phyloP scores from a whole-genome alignment of 1,139 yeast genomes.

The Nakaseomyces sp. region DNA sequence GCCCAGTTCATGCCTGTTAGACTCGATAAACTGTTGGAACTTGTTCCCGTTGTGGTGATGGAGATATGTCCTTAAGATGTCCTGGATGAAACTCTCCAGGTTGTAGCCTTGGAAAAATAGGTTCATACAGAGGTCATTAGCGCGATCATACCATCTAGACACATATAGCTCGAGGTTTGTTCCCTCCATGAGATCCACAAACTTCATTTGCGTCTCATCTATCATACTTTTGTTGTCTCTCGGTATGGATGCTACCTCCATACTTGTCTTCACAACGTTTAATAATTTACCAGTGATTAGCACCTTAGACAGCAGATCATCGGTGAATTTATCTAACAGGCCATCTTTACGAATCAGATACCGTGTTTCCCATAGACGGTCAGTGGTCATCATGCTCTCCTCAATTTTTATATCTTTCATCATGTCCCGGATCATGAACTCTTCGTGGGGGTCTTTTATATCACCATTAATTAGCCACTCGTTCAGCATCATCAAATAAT shows the following conservation, averaged over 20 bases:
- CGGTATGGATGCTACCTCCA: slow-evolving; percentile 8
- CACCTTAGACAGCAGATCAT: slow-evolving; percentile 39
- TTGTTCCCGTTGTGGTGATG: slow-evolving; percentile 39
- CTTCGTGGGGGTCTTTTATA: slow-evolving; percentile 72
- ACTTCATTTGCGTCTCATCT: slow-evolving; percentile 7
- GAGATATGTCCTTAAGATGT: slow-evolving; percentile 48
- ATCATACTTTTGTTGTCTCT: neutral
- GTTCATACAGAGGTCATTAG: slow-evolving; percentile 54
- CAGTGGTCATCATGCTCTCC: slow-evolving; percentile 44
- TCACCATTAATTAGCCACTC: slow-evolving; percentile 72
- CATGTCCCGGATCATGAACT: slow-evolving; percentile 57
- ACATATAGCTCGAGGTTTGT: slow-evolving; percentile 51
- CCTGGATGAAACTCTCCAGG: slow-evolving; percentile 39
- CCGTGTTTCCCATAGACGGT: slow-evolving; percentile 81
- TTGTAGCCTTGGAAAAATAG: slow-evolving; percentile 56
- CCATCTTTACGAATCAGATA: slow-evolving; percentile 72
- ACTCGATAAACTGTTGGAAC: slow-evolving; percentile 17
- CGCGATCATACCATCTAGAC: slow-evolving; percentile 54
- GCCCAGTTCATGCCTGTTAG: slow-evolving; percentile 23
- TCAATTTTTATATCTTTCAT: slow-evolving; percentile 25
- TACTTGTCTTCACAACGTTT: slow-evolving; percentile 40
- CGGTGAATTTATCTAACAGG: slow-evolving; percentile 53
- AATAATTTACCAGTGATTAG: slow-evolving; percentile 78
- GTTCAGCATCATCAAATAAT: slow-evolving; percentile 62
- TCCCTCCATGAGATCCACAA: slow-evolving; percentile 42